Base-by-base conservation (phyloP, 208 protist genomes). In the Trypanosomatidae sp. region DNA sequence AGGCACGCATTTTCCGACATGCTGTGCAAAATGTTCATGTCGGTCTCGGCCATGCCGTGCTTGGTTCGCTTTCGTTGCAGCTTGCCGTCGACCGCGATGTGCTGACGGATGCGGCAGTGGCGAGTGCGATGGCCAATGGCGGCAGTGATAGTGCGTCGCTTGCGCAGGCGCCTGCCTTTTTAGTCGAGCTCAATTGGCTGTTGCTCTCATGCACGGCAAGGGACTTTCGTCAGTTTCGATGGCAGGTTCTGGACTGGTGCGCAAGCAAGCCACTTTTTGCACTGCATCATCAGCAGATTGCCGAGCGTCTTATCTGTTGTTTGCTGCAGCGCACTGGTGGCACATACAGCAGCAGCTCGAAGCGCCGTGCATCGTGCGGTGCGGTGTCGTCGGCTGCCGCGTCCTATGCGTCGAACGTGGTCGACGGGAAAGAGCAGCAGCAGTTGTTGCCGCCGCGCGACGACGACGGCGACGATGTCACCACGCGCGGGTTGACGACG, bases 1-100 rank as follows among this genome's bases (percentile, higher is more conserved):
- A 35, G n/a, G n/a, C n/a, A 35, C 11, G 11, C n/a, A 35, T 35
- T 35, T 35, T 35, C n/a, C n/a, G 75, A n/a, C 55, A 86, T 30
- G 85, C 85, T 0, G 75, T 94, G 5, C 72, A 94, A 65, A 63
- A 89, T 39, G 85, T 94, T n/a, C 80, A 83, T 33, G 65, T 94
- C 7, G 78, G 85, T 11, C 63, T 94, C 4, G 85, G 85, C 1
- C 75, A 94, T 63, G 67, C 62, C 33, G 72, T 88, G 8, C 57
- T 94, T 6, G 81, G 85, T 21, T 76, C 72, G 44, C 49, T 94
- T n/a, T 66, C 59, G 16, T 61, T 94, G 3, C 53, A 71, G 16
- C 66, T 87, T 13, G 69, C 67, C 15, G 71, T 53, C 2, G 71
- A 66, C 0, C 30, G 25, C 24, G 37, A 44, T 1, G 19, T 26